phyloP scores from a whole-genome alignment of 441 rosid species.

The Populus hybrid region DNA sequence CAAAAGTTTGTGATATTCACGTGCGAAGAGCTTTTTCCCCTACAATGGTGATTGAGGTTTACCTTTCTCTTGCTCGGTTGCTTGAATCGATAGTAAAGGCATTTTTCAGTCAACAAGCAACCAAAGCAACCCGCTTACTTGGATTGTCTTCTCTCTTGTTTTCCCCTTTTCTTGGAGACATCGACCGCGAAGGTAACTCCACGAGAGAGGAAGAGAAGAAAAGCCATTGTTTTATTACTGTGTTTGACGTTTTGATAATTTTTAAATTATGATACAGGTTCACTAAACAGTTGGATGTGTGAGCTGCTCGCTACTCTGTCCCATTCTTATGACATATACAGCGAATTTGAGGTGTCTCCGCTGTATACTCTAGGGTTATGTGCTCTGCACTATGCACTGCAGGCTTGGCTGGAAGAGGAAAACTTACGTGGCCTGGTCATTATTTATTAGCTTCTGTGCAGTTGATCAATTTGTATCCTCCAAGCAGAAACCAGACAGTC shows the following conservation, averaged over 20 bases:
- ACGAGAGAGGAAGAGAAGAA: no score
- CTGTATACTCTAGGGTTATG: not conserved
- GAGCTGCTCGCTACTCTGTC: not conserved
- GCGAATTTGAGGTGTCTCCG: not conserved
- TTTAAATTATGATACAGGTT: no score
- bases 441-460: not conserved
- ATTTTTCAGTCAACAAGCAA: no score
- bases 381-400: not conserved
- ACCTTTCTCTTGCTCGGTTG: not conserved
- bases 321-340: not conserved
- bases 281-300: no score
- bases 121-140: no score
- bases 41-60: not conserved
- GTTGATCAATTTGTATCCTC: not conserved
- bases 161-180: no score
- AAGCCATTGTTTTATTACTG: no score
- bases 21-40: not conserved
- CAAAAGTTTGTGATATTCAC: not conserved
- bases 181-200: no score
- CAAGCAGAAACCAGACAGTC: not conserved
- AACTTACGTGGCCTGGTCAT: not conserved
- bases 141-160: no score
- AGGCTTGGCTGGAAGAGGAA: not conserved
- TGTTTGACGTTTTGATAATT: no score
- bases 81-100: not conserved